These are phyloP conservation scores for Nitzschia sp. DNA, from an alignment of 108 stramenopile genomes.

Conservation along the genomic window DNA sequence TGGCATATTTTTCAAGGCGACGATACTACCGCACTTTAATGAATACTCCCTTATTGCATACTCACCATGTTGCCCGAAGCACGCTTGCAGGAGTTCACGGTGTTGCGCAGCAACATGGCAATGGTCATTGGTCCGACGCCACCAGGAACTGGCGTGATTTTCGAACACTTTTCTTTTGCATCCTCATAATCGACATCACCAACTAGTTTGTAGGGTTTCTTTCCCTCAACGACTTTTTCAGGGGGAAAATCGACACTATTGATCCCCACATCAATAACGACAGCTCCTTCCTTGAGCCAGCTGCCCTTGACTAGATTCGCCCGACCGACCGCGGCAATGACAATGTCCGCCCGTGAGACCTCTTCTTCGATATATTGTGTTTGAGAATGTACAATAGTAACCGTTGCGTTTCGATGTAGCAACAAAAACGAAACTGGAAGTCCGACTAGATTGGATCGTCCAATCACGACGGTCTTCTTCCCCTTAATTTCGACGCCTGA, in stretches of 20 bases:
- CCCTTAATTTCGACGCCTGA: constrained; percentile 78
- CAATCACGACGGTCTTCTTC: constrained; percentile 95
- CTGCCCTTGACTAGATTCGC: constrained; percentile 83
- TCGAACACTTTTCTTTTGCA: constrained; percentile 65
- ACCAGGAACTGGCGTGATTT: constrained; percentile 98
- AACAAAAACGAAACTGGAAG: constrained; percentile 93
- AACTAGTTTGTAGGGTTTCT: constrained; percentile 89
- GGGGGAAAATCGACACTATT: constrained; percentile 85
- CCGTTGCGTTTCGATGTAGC: constrained; percentile 89
- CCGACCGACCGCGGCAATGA: constrained; percentile 94
- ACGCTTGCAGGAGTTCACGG: constrained; percentile 73
- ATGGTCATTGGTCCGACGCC: constrained; percentile 99
- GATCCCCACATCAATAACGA: constrained; percentile 98
- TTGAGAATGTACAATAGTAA: constrained; percentile 95
- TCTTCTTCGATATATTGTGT: constrained; percentile 70
- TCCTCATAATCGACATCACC: constrained; percentile 93
- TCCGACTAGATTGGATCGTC: constrained; percentile 90
- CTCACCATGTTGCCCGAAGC: constrained; percentile 11
- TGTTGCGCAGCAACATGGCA: constrained; percentile 97
- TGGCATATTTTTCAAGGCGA: too few species aligned
- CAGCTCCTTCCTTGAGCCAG: constrained; percentile 96
- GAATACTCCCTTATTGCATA: not conserved
- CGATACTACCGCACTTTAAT: too few species aligned
- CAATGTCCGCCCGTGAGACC: constrained; percentile 91
- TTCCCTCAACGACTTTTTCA: constrained; percentile 40